Percentiles rank a stretch among this genome's conserved stretches.
Conservation (phyloP, 2,329 filamentous ascomycete species). For the Aureobasidium sp. region DNA sequence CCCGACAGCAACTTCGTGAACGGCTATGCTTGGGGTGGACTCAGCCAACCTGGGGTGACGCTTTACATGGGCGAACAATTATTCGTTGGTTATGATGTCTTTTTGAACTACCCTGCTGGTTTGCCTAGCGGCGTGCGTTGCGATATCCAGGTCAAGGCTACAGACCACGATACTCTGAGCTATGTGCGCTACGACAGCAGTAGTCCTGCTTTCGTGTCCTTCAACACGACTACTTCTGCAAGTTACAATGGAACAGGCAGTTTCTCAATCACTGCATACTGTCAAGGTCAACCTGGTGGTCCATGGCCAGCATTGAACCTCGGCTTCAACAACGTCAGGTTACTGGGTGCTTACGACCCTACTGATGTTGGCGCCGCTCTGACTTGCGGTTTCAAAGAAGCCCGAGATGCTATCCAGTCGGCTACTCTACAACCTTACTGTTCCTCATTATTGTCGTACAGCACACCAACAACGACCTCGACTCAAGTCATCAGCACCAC, state of each 20-base stretch:
- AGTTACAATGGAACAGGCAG: slow-evolving; percentile 8
- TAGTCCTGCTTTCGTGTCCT: neutral
- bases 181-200: slow-evolving; percentile 7
- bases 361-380: neutral
- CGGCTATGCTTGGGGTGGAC: neutral
- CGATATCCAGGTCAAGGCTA: slow-evolving; percentile 5
- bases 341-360: neutral
- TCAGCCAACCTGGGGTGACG: slow-evolving; percentile 1
- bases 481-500: neutral
- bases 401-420: neutral
- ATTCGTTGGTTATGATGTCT: neutral
- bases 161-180: slow-evolving; percentile 2
- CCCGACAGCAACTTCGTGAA: slow-evolving; percentile 8
- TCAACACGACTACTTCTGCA: neutral
- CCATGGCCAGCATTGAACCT: neutral
- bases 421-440: slow-evolving; percentile 4
- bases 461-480: neutral
- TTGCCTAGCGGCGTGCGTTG: slow-evolving; percentile 1
- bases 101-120: slow-evolving; percentile 6
- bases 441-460: slow-evolving; percentile 1
- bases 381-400: slow-evolving; percentile 1
- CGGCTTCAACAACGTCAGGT: slow-evolving; percentile 7
- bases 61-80: slow-evolving; percentile 6
- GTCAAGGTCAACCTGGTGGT: slow-evolving; percentile 1
- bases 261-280: slow-evolving; percentile 2